These are phyloP conservation scores for Malassezia yamatoensis DNA, from an alignment of 1,284 basidiomycete genomes.

Conservation along the genomic window DNA sequence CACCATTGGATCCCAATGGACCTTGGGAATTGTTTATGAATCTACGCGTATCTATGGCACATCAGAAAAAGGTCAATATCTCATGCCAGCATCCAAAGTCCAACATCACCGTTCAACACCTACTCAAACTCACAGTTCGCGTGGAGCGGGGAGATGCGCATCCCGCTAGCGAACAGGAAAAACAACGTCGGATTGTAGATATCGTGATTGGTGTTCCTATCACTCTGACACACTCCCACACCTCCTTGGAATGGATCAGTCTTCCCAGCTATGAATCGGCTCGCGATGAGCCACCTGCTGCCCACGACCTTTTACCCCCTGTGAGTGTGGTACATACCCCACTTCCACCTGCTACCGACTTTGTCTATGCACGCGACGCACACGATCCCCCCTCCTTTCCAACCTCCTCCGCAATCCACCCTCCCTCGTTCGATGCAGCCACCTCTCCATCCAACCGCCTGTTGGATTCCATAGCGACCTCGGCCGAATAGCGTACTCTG, in stretches of 20 bases:
- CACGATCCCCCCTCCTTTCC: not conserved
- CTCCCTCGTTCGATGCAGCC: not conserved
- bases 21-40: conserved; percentile 54
- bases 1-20: conserved; percentile 52
- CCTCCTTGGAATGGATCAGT: conserved; percentile 36
- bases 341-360: not conserved
- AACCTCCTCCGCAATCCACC: not conserved
- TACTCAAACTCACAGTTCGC: conserved; percentile 70
- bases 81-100: conserved; percentile 72
- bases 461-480: not conserved
- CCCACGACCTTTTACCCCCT: not conserved
- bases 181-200: conserved; percentile 56
- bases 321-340: conserved; percentile 1
- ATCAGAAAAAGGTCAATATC: conserved; percentile 57
- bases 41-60: conserved; percentile 34
- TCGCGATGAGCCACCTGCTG: conserved; percentile 4
- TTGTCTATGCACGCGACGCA: not conserved
- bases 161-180: not conserved
- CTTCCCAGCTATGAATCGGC: conserved; percentile 36
- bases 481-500: not conserved
- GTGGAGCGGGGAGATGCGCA: conserved; percentile 55
- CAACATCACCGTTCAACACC: conserved; percentile 69
- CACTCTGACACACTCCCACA: conserved; percentile 49
- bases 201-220: conserved; percentile 78
- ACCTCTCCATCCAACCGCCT: not conserved